Base-by-base conservation (phyloP, 306 rosid species). In the Arachis hypogaea region DNA sequence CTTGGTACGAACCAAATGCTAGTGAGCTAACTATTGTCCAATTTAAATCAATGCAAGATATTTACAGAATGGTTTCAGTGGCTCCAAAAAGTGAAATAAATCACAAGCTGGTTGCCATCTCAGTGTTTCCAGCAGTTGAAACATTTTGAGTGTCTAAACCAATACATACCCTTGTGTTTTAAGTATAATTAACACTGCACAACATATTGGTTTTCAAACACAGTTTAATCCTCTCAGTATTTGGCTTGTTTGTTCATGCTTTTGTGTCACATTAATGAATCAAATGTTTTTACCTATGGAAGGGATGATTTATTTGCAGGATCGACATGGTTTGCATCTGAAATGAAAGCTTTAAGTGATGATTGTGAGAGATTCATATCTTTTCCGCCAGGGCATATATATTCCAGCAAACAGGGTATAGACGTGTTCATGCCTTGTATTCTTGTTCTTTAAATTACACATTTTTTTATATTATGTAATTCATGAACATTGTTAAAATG, bases 311-410 rank as follows among this genome's bases (percentile, higher is more conserved):
- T 69, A 18, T 83, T 75, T 71, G 59, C 88, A 94, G 99, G 99
- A 73, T 95, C 99, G 66, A 82, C 85, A 38, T 95, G 99, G 98
- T 95, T 95, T 85, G 93, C 98, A 51, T 95, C 99, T 72, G 97
- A 95, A 85, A 95, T 95, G 99, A 95, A 95, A 82, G 99, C 98
- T 77, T 60, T 95, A 66, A 87, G 94, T 78, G 99, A 95, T 70
- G 99, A 95, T 78, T 95, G 99, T 76, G 98, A 94, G 80, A 88
- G 96, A 78, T 94, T 94, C 65, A 74, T 86, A 71, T 84, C 90
- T 68, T 94, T 94, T 75, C 98, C 87, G 62, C 99, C 99, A 2
- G 99, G 98, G 78, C 99, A 94, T 86, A 66, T 94, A 77, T 94
- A 94, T 82, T 94, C 97, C 78, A 88, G 98, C 89, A 94, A 88